Percentiles rank a stretch among this genome's conserved stretches.
phyloP scores from a whole-genome alignment of 2,329 filamentous ascomycete genomes.

The Emericellopsis cladophorae region DNA sequence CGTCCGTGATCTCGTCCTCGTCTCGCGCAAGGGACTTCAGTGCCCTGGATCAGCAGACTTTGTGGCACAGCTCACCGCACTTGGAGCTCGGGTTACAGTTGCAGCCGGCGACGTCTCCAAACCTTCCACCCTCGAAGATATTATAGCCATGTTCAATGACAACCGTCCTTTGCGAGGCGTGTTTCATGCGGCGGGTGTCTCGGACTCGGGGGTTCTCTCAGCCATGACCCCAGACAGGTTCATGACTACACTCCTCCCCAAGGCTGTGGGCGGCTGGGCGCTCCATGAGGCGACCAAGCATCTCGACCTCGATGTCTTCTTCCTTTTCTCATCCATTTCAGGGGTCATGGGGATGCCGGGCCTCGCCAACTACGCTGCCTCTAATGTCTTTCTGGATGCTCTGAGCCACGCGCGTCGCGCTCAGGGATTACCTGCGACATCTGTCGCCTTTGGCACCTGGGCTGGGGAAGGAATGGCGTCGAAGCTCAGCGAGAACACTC shows the following conservation, averaged over 20 bases:
- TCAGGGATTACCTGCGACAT: slow-evolving; percentile 6
- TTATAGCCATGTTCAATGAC: slow-evolving; percentile 4
- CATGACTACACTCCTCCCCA: slow-evolving; percentile 11
- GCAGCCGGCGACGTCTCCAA: slow-evolving; percentile 5
- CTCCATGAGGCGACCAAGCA: slow-evolving; percentile 11
- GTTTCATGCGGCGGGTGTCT: slow-evolving; percentile 6
- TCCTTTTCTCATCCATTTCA: slow-evolving; percentile 18
- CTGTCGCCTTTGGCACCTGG: slow-evolving; percentile 5
- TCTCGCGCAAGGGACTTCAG: slow-evolving; percentile 4
- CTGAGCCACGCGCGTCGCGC: slow-evolving; percentile 19
- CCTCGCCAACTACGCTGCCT: slow-evolving; percentile 25
- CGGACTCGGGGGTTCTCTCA: slow-evolving; percentile 5
- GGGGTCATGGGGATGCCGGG: slow-evolving; percentile 17
- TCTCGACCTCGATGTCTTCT: slow-evolving; percentile 19
- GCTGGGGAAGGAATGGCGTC: slow-evolving; percentile 4
- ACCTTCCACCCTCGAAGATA: background rate
- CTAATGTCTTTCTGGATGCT: slow-evolving; percentile 24
- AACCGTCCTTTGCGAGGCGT: slow-evolving; percentile 5
- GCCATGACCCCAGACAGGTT: slow-evolving; percentile 19
- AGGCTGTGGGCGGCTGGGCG: slow-evolving; percentile 19
- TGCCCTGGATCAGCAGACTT: slow-evolving; percentile 2
- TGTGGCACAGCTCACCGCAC: slow-evolving; percentile 5
- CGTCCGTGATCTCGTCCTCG: slow-evolving; percentile 5
- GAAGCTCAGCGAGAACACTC: slow-evolving; percentile 3
- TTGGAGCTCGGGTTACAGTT: background rate